Conservation (phyloP, 495 filamentous ascomycete species). For the Aspergillus cristatus region DNA sequence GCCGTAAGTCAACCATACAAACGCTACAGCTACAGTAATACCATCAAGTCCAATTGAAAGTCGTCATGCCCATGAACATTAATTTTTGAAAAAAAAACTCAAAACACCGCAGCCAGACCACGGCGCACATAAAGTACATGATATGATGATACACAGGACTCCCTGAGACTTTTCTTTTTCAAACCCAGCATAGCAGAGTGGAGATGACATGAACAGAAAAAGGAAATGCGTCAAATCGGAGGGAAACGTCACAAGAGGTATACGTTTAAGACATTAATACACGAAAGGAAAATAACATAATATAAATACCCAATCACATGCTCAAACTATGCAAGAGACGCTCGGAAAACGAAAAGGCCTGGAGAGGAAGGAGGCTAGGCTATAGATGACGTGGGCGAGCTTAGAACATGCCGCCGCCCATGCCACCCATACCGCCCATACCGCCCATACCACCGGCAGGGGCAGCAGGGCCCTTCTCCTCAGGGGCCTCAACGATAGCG, state of each 20-base stretch:
- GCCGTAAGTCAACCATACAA: no score
- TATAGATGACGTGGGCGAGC: conserved; percentile 11
- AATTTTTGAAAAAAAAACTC: no score
- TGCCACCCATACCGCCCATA: conserved; percentile 65
- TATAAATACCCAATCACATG: conserved; percentile 24
- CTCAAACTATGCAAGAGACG: conserved; percentile 38
- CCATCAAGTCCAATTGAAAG: no score
- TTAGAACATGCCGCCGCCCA: conserved; percentile 44
- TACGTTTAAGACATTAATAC: conserved; percentile 46
- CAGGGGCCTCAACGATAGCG: conserved; percentile 89
- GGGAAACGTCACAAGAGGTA: conserved; percentile 3
- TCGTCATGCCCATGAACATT: no score
- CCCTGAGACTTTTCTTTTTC: conserved; percentile 14
- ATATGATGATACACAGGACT: conserved; percentile 24
- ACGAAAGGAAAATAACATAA: conserved; percentile 14
- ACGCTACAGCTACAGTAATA: no score
- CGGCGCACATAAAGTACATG: conserved; percentile 13
- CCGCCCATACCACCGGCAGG: conserved; percentile 51
- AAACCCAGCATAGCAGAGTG: conserved; percentile 14
- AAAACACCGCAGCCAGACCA: not conserved
- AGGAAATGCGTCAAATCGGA: not conserved
- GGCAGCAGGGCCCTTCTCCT: conserved; percentile 66
- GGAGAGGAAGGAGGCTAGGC: conserved; percentile 11
- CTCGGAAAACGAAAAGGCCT: conserved; percentile 21
- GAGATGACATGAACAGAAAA: conserved; percentile 13